Evolutionary conservation across 2,329 filamentous ascomycete genomes (phyloP).

Genomic region (Daldinia sp.): DNA sequence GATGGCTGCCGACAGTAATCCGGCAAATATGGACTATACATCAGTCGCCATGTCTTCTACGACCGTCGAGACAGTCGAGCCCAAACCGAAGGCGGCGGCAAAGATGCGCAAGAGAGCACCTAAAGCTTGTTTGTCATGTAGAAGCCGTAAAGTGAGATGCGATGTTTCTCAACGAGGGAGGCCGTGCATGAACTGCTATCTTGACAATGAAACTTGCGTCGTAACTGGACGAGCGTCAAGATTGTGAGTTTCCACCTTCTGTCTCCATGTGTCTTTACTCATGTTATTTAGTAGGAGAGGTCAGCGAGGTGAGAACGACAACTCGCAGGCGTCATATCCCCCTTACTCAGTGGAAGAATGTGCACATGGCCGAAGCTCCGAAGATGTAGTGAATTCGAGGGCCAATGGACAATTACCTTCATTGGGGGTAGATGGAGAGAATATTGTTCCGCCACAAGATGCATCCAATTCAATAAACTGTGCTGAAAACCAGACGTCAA

Average conservation of each 20-base stretch:
- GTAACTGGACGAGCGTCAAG: conserved; percentile 57
- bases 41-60: conserved; percentile 41
- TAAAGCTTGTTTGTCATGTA: conserved; percentile 65
- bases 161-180: conserved; percentile 62
- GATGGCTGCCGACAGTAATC: conserved; percentile 17
- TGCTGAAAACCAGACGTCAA: conserved; percentile 22
- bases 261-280: conserved; percentile 11
- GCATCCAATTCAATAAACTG: conserved; percentile 29
- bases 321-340: conserved; percentile 49
- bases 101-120: conserved; percentile 61
- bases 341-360: conserved; percentile 48
- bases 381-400: conserved; percentile 50
- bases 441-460: conserved; percentile 28
- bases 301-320: conserved; percentile 49
- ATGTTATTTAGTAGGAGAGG: conserved; percentile 47
- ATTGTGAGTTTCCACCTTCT: conserved; percentile 50
- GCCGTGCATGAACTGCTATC: conserved; percentile 66
- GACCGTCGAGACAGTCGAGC: conserved; percentile 41
- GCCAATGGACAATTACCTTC: conserved; percentile 45
- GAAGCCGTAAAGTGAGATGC: conserved; percentile 64
- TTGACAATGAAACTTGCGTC: conserved; percentile 61
- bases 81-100: conserved; percentile 51
- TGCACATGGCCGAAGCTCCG: conserved; percentile 45
- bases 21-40: conserved; percentile 26
- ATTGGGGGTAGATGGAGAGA: conserved; percentile 36